Evolutionary conservation across 2,329 filamentous ascomycete genomes (phyloP), one percentile per base, ranked within the genome.

Genomic region (Alternaria metachromatica): DNA sequence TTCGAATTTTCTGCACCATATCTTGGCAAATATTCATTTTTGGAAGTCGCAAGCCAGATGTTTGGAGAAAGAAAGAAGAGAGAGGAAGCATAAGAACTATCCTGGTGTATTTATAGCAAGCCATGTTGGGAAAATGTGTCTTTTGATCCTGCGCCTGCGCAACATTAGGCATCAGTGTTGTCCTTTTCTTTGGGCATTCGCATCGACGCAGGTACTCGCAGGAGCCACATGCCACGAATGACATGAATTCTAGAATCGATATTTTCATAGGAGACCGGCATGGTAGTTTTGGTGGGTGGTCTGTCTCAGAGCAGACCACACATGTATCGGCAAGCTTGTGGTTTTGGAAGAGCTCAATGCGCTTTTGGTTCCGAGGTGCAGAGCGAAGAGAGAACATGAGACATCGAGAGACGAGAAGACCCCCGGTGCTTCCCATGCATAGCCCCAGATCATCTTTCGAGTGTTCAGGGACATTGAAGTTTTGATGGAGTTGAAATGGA

Each of bases 21-120:
- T 9, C 4, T 18, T 9, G 1, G 15, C 37, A 4, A 3, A 1
- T 0, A 41, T 41, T 2, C 15, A 0, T 3, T 41, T 41, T 18
- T 18, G 37, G n/a, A 41, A 5, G 37, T 18, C 15, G 9, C 37
- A 41, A 41, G 15, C n/a, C n/a, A 41, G n/a, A 41, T 1, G 8
- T 18, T 41, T 41, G 4, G 37, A 18, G n/a, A 3, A 18, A 41
- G 15, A 18, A 41, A 2, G n/a, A 41, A 18, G 37, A 11, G 15
- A 41, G n/a, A 41, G 15, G 15, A 41, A 18, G 9, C 37, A 41
- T 41, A 15, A 11, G 8, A n/a, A n/a, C 7, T 4, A 3, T 37
- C 0, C 7, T n/a, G 8, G 7, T n/a, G 33, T n/a, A n/a, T 37
- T 37, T n/a, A n/a, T 37, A 37, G 33, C 15, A n/a, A n/a, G 33